Evolutionary conservation across 164 flowering plant genomes (phyloP).

Genomic region (Kingdonia uniflora): DNA sequence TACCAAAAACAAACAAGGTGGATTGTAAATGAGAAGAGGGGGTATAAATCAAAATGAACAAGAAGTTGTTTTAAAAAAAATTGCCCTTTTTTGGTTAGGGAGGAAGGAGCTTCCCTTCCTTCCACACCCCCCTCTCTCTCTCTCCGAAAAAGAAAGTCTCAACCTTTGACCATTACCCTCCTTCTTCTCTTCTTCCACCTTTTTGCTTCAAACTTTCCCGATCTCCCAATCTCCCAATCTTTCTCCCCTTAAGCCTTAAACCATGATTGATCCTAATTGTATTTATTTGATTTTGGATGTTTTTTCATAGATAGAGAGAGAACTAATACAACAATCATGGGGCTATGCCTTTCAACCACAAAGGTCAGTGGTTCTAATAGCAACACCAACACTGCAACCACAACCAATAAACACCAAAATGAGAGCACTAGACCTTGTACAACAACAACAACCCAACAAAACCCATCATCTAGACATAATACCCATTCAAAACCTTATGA

Average conservation of each 20-base stretch:
- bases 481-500: no score
- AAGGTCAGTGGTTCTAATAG: conserved; percentile 67
- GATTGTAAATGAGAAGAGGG: no score
- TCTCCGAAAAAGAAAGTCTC: not conserved
- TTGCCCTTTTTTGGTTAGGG: no score
- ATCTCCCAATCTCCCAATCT: not conserved
- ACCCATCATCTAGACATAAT: conserved; percentile 10
- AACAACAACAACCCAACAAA: conserved; percentile 8
- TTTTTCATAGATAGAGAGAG: no score
- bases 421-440: conserved; percentile 6
- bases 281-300: no score
- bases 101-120: no score
- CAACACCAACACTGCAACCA: conserved; percentile 14
- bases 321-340: conserved; percentile 54
- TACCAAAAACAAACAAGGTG: no score
- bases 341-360: conserved; percentile 62
- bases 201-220: conserved; percentile 7
- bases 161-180: conserved; percentile 21
- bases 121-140: not conserved
- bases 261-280: no score
- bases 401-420: conserved; percentile 5
- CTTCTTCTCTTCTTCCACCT: conserved; percentile 14
- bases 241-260: no score
- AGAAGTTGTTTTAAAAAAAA: no score
- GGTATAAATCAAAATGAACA: no score